Percentiles rank a stretch among this genome's conserved stretches.
Conservation (phyloP, 306 rosid genomes). For the Vachellia collinsii region DNA sequence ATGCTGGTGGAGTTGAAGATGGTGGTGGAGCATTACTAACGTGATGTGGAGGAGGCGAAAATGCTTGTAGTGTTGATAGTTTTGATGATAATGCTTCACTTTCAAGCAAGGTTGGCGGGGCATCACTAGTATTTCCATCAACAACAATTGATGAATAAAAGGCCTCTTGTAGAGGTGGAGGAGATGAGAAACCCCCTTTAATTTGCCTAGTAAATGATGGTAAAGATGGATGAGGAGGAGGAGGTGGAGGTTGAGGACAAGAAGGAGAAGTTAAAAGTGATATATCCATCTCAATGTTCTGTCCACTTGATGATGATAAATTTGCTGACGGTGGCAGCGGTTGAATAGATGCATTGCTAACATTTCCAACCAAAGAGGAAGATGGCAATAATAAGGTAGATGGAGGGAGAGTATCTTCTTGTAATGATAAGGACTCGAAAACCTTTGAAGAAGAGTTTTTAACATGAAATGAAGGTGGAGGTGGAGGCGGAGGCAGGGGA, state of each 20-base stretch:
- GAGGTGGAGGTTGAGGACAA: constrained; percentile 51
- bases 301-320: constrained; percentile 28
- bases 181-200: constrained; percentile 20
- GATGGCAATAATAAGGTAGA: constrained; percentile 37
- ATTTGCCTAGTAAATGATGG: constrained; percentile 39
- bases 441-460: constrained; percentile 31
- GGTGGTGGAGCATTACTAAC: background rate
- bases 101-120: constrained; percentile 24
- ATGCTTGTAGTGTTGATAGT: constrained; percentile 27
- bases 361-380: constrained; percentile 20
- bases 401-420: constrained; percentile 38
- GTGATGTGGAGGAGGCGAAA: constrained; percentile 30
- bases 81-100: constrained; percentile 33
- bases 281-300: constrained; percentile 25
- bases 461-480: constrained; percentile 26
- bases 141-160: constrained; percentile 35
- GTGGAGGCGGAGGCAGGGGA: constrained; percentile 32
- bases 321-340: constrained; percentile 14
- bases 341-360: constrained; percentile 19
- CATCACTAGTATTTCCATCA: constrained; percentile 30
- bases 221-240: constrained; percentile 54
- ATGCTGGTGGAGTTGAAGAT: constrained; percentile 19
- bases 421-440: constrained; percentile 32
- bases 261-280: constrained; percentile 44
- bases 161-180: constrained; percentile 38